These are phyloP conservation scores for Xenosphaeropsis pyriputrescens DNA, from an alignment of 2,329 filamentous ascomycete genomes.

Conservation along the genomic window DNA sequence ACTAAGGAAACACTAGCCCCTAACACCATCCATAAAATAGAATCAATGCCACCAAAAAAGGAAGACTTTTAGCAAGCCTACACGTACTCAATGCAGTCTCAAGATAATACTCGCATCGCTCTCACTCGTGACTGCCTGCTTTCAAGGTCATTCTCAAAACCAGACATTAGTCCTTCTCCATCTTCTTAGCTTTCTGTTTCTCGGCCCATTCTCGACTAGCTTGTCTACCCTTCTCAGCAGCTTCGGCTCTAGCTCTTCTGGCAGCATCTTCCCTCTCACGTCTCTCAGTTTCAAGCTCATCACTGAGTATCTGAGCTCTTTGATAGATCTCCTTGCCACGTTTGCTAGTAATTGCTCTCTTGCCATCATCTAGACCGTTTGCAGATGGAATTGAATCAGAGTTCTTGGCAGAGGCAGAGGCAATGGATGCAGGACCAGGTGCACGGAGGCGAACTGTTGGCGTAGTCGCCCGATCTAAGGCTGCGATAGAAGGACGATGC, in stretches of 20 bases:
- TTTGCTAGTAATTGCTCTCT: conserved; percentile 30
- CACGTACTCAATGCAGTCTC: no score
- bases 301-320: conserved; percentile 31
- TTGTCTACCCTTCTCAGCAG: conserved; percentile 43
- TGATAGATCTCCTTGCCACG: conserved; percentile 38
- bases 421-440: conserved; percentile 6
- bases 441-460: conserved; percentile 7
- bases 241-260: conserved; percentile 39
- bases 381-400: conserved; percentile 8
- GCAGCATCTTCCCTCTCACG: conserved; percentile 37
- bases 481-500: conserved; percentile 18
- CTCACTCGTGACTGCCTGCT: conserved; percentile 9
- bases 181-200: conserved; percentile 25
- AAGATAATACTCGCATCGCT: background rate
- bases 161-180: conserved; percentile 10
- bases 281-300: conserved; percentile 35
- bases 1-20: no score
- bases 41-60: no score
- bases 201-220: conserved; percentile 48
- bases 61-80: no score
- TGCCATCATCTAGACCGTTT: conserved; percentile 15
- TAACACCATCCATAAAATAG: no score
- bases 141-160: conserved; percentile 11
- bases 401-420: conserved; percentile 8
- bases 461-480: conserved; percentile 14